Evolutionary conservation across 2,329 filamentous ascomycete species (phyloP).

Genomic region (Pseudogymnoascus sp.): DNA sequence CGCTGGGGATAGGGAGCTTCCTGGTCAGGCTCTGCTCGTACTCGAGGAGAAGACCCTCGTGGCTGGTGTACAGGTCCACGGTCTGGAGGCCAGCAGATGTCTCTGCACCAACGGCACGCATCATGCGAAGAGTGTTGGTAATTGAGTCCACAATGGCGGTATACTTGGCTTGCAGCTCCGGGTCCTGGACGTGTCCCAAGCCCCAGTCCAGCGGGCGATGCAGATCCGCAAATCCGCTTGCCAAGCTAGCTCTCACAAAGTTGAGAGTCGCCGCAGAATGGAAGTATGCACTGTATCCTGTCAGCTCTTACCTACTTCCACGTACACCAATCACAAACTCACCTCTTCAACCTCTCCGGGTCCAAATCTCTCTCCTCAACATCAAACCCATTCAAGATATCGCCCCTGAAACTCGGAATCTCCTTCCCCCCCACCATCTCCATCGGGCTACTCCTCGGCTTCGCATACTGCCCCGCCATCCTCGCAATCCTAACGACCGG

Average conservation of each 20-base stretch:
- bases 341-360: constrained; percentile 71
- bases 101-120: constrained; percentile 86
- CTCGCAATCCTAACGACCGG: constrained; percentile 89
- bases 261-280: constrained; percentile 92
- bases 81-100: constrained; percentile 78
- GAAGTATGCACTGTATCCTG: constrained; percentile 68
- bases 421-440: constrained; percentile 73
- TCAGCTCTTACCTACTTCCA: constrained; percentile 7
- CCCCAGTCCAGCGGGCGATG: constrained; percentile 93
- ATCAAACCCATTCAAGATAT: constrained; percentile 87
- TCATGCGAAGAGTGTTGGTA: constrained; percentile 86
- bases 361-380: constrained; percentile 71
- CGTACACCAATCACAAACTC: constrained; percentile 20
- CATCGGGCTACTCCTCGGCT: constrained; percentile 81
- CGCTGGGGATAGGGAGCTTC: constrained; percentile 56
- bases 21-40: constrained; percentile 88
- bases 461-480: constrained; percentile 97
- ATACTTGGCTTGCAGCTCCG: constrained; percentile 78
- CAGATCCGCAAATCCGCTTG: constrained; percentile 85
- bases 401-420: constrained; percentile 85
- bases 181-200: constrained; percentile 81
- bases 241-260: constrained; percentile 76
- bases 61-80: constrained; percentile 90
- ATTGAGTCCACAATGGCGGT: constrained; percentile 76
- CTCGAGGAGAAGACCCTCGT: constrained; percentile 88